Evolutionary conservation across 2,329 filamentous ascomycete genomes (phyloP), one percentile per base, ranked within the genome.

Genomic region (Penicillium sp.): DNA sequence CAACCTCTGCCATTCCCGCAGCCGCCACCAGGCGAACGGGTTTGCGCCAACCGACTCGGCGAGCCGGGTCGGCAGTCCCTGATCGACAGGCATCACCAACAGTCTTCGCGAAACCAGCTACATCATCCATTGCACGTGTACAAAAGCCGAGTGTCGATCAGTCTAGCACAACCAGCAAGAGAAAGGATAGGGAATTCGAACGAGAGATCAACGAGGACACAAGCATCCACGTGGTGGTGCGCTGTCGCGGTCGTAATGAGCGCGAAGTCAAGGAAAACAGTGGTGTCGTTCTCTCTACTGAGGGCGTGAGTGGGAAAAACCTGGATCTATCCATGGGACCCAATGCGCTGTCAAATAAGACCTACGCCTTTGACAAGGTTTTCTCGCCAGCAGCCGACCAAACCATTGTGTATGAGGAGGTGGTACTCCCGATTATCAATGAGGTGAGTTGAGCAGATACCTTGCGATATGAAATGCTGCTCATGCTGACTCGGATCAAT

Each of bases 221-320:
- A 8, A 99, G 97, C 76, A 99, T 99, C 79, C 95, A 96, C 75
- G 95, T 99, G 51, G 93, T 98, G 37, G 96, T 99, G 61, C 87
- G 95, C 66, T 99, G 94, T 80, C 87, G 95, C 69, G 95, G 94
- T 5, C 90, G 95, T 66, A 98, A 91, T 75, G 91, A 97, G 70
- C 89, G 94, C 68, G 95, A 99, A 80, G 89, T 97, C 57, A 86
- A 89, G 70, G 95, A 99, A 78, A 99, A 97, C 79, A 97, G 93
- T 75, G 91, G 92, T 42, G 93, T 98, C 1, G 93, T 98, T 1
- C 88, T 99, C 10, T 88, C 86, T 26, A 94, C 93, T 3, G 91
- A 95, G 69, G 93, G 92, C n/a, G 88, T 92, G 64, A 94, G 91
- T 78, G 93, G 93, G 49, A 92, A 90, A 72, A 86, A 85, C 42